These are phyloP conservation scores for Crepidotus variabilis DNA, from an alignment of 768 basidiomycete genomes.

Conservation along the genomic window DNA sequence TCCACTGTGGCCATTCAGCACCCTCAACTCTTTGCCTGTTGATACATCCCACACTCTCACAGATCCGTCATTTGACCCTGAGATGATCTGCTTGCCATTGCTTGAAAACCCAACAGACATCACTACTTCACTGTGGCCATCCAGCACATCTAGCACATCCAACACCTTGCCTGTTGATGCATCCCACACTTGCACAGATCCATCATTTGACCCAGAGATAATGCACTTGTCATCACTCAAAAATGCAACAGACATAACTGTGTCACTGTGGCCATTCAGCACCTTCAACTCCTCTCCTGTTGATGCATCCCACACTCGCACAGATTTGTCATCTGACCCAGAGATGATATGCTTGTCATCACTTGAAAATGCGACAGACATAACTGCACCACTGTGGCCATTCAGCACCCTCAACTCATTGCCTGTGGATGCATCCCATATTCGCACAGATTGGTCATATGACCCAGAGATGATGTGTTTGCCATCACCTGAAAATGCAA, in stretches of 20 bases:
- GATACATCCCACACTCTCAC: conserved; percentile 16
- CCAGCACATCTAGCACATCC: conserved; percentile 8
- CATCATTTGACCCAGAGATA: conserved; percentile 19
- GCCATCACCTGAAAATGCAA: conserved; percentile 18
- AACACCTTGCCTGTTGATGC: conserved; percentile 5
- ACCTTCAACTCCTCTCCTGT: conserved; percentile 9
- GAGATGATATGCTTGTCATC: conserved; percentile 27
- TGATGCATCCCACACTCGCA: conserved; percentile 25
- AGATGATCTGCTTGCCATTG: conserved; percentile 12
- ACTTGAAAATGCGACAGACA: conserved; percentile 45
- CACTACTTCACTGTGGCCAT: conserved; percentile 11
- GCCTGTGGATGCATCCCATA: conserved; percentile 17
- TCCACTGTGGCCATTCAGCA: conserved; percentile 11
- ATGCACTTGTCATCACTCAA: conserved; percentile 18
- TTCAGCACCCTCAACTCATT: conserved; percentile 14
- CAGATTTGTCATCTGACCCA: conserved; percentile 20
- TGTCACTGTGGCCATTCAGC: conserved; percentile 7
- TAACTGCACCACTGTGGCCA: conserved; percentile 13
- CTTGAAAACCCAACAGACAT: conserved; percentile 10
- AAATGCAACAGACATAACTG: conserved; percentile 11
- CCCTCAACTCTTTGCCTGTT: conserved; percentile 7
- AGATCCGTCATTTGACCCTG: conserved; percentile 14
- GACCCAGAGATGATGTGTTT: conserved; percentile 16
- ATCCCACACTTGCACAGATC: conserved; percentile 23
- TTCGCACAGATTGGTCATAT: conserved; percentile 12